Base-by-base conservation (phyloP, 2,329 filamentous ascomycete genomes). In the Cryphonectria radicalis region DNA sequence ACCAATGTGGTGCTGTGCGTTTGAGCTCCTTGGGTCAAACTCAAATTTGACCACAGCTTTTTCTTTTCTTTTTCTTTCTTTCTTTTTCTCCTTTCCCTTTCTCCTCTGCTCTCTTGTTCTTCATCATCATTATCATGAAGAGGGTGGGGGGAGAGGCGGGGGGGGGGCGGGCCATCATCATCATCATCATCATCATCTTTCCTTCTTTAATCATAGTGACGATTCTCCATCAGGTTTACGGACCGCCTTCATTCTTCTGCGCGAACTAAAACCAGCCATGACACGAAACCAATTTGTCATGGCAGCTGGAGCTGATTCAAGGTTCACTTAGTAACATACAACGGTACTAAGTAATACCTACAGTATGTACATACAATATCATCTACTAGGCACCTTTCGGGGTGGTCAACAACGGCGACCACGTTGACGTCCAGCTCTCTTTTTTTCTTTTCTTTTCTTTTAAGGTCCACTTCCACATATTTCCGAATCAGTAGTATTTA, bases 1-100 rank as follows among this genome's bases (percentile, higher is more conserved):
- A 68, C 72, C 72, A 73, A 73, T 73, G 68, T 70, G 67, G 53
- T 67, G 68, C 66, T 50, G 35, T 62, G 55, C 42, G 69, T 72
- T 73, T 68, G 57, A 40, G 25, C 42, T 63, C 14, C 42, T 55
- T 37, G 64, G 3, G 69, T 60, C 63, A 65, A 70, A 64, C 64
- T 66, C 70, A 70, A 67, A 62, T 63, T 66, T 35, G 40, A 63
- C 32, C 60, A 63, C 62, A 46, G 37, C 62, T 43, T 43, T 22
- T 19, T 6, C 3, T 22, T 46, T 43, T 43, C 8, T 19, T 6
- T 8, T 22, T 46, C 43, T 10, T n/a, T 50, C 43, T 50, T n/a
- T n/a, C 46, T 11, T 50, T 10, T 50, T 50, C 22, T 50, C 2
- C 22, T n/a, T 19, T 1, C 28, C 28, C 11, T 40, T 32, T 6